Evolutionary conservation across 306 rosid genomes (phyloP).

Genomic region (Trifolium dubium): DNA sequence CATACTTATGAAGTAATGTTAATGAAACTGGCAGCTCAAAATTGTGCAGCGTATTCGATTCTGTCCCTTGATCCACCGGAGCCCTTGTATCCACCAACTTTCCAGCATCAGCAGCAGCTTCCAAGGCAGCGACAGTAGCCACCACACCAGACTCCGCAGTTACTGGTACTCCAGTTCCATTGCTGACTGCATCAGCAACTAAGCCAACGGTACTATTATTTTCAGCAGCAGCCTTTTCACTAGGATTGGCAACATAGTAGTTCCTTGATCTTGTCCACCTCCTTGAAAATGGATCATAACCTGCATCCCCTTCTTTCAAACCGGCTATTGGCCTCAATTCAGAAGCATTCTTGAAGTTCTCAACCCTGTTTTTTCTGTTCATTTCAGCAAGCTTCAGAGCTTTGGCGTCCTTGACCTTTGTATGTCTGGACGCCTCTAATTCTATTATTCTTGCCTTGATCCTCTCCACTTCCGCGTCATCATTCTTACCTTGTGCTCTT

Average conservation of each 20-base stretch:
- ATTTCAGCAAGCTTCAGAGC: constrained; percentile 91
- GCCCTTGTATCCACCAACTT: constrained; percentile 88
- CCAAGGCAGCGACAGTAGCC: constrained; percentile 83
- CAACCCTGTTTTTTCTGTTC: constrained; percentile 93
- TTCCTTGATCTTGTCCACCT: constrained; percentile 98
- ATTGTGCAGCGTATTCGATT: constrained; percentile 69
- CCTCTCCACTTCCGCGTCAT: constrained; percentile 70
- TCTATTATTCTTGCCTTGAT: constrained; percentile 70
- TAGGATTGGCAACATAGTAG: constrained; percentile 72
- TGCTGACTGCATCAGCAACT: constrained; percentile 43
- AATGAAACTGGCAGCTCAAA: constrained; percentile 93
- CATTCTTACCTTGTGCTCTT: constrained; percentile 67
- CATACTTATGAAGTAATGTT: constrained; percentile 73
- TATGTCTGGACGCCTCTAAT: constrained; percentile 70
- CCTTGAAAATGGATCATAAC: constrained; percentile 98
- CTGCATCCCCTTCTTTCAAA: constrained; percentile 92
- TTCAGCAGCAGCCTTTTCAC: constrained; percentile 53
- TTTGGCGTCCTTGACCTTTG: constrained; percentile 67
- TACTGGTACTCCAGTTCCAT: constrained; percentile 40
- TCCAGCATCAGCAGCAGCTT: constrained; percentile 96
- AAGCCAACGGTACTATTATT: constrained; percentile 41
- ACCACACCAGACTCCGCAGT: constrained; percentile 59
- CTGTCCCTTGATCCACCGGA: constrained; percentile 90
- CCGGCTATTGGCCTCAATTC: constrained; percentile 56
- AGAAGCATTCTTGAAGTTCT: constrained; percentile 94